Evolutionary conservation across 2,329 filamentous ascomycete species (phyloP), one percentile per base, ranked within the genome.

Genomic region (Bipolaris cookei): DNA sequence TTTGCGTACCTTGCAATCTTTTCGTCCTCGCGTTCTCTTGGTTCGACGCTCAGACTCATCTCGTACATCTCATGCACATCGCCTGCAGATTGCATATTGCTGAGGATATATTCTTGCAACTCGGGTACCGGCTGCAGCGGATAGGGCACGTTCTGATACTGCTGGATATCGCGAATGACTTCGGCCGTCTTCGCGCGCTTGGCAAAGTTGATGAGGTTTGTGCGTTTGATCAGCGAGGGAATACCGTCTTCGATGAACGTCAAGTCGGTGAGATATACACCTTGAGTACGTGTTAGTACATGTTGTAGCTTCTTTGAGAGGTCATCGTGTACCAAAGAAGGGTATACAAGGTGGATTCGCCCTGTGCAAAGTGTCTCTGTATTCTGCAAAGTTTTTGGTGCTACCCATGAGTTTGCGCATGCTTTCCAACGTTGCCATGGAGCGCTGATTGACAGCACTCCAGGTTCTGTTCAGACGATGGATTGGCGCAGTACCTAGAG

Each of bases 51-150:
- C 79, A 99, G 82, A 80, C 92, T 97, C 83, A 93, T 93, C 78
- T 98, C 93, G 81, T 98, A 99, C 95, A 98, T 98, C 82, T 98
- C 94, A 77, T 98, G 93, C 62, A 99, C 95, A 76, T 98, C 94
- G 50, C 92, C 91, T 3, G 95, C 94, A 28, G 89, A 90, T 79
- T 96, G 90, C 90, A 98, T 96, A 76, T 98, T 97, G 76, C 88
- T 93, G 66, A 97, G 80, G 65, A 99, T 97, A 78, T 98, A 99
- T 67, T 98, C 93, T 76, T 98, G 94, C 65, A 99, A 82, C 78
- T 98, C 95, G 1, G 88, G 86, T 14, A 99, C 94, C 0, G 92
- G 86, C 73, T 96, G 91, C 50, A 99, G 82, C 6, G 90, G 89
- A 75, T 98, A 99, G n/a, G 92, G 92, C 59, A 96, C 92, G 70